Conservation (phyloP, 2,329 filamentous ascomycete species). For the Colletotrichum sojae region DNA sequence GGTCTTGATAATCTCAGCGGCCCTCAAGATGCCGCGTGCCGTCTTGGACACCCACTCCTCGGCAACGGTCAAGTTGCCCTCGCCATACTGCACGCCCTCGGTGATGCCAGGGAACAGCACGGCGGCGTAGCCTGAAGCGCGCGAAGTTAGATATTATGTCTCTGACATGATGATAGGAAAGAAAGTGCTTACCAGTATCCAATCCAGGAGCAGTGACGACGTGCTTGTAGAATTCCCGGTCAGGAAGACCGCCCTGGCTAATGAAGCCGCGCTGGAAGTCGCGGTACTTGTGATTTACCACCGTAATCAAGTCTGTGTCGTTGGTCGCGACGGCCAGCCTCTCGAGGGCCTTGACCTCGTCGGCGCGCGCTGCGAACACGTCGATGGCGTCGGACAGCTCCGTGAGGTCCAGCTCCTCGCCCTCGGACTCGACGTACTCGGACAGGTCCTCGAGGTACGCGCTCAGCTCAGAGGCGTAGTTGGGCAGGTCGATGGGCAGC, state of each 20-base stretch:
- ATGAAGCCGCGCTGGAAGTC: conserved; percentile 65
- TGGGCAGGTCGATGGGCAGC: conserved; percentile 57
- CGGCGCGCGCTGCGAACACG: conserved; percentile 51
- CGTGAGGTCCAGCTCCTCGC: conserved; percentile 53
- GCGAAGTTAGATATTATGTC: no score
- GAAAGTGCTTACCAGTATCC: conserved; percentile 51
- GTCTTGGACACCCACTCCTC: conserved; percentile 54
- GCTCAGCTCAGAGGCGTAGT: conserved; percentile 57
- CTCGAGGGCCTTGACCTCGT: conserved; percentile 51
- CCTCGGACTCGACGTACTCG: conserved; percentile 49
- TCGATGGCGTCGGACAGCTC: conserved; percentile 56
- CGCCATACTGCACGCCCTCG: conserved; percentile 73
- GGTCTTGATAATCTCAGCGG: conserved; percentile 52
- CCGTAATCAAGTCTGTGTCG: conserved; percentile 49
- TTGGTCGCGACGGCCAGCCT: conserved; percentile 47
- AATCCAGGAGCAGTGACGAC: conserved; percentile 63
- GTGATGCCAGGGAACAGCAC: conserved; percentile 71
- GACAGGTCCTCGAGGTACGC: conserved; percentile 55
- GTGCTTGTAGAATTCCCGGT: conserved; percentile 61
- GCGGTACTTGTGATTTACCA: conserved; percentile 62
- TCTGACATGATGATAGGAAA: background rate
- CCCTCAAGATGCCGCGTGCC: conserved; percentile 51
- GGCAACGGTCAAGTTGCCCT: conserved; percentile 54
- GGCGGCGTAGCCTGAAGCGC: conserved; percentile 52
- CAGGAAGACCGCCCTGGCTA: conserved; percentile 61